A percentile compares a stretch with the other conserved stretches of the same genome.
Evolutionary conservation across 73 alveolate genomes (phyloP).

Genomic region (Paramecium octaurelia): DNA sequence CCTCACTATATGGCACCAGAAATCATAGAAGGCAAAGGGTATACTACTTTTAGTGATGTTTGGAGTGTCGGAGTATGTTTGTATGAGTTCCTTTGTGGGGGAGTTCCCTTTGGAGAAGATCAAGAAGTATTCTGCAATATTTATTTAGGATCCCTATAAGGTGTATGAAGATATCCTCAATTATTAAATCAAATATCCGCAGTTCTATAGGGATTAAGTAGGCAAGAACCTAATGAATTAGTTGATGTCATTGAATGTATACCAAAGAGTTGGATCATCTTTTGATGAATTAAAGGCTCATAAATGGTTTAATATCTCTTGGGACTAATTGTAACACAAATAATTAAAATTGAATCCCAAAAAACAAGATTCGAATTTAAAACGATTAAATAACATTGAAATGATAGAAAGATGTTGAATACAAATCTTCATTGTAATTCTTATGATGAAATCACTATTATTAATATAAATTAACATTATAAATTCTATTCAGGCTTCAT

Average conservation of each 20-base stretch:
- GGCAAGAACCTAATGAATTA: constrained; percentile 36
- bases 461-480: not conserved
- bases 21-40: constrained; percentile 68
- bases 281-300: constrained; percentile 56
- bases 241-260: not conserved
- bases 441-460: not conserved
- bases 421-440: not conserved
- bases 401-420: not conserved
- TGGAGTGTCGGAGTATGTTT: constrained; percentile 69
- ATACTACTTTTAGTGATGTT: constrained; percentile 43
- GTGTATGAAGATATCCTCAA: constrained; percentile 65
- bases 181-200: constrained; percentile 6
- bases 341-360: not conserved
- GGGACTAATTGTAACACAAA: not conserved
- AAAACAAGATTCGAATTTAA: not conserved
- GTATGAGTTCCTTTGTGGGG: constrained; percentile 79
- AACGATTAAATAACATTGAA: not conserved
- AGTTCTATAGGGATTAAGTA: constrained; percentile 25
- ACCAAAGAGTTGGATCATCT: constrained; percentile 53
- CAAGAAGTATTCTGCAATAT: constrained; percentile 31
- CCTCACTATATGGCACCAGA: constrained; percentile 72
- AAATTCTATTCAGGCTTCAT: not conserved
- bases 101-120: constrained; percentile 75
- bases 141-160: constrained; percentile 65
- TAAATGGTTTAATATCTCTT: constrained; percentile 33